Conservation (phyloP, 2,329 filamentous ascomycete species). For the Coleophoma eucalyptorum region DNA sequence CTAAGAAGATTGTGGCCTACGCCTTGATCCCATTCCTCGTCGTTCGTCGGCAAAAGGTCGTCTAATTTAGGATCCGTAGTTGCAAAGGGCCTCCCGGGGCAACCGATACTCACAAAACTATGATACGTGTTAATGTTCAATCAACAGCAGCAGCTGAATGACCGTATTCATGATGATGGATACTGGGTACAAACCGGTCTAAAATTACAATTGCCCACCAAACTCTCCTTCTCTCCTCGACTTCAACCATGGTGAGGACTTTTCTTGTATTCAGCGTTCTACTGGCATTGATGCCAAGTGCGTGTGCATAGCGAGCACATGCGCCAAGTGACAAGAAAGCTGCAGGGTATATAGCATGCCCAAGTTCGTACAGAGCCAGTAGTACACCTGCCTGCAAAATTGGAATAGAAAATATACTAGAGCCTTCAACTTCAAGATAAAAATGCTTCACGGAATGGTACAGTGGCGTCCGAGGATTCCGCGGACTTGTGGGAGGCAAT, state of each 20-base stretch:
- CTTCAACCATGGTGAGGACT: conserved; percentile 1
- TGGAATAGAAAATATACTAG: neutral
- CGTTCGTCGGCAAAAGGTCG: neutral
- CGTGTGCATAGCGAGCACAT: conserved; percentile 4
- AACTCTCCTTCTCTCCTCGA: neutral
- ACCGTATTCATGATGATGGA: neutral
- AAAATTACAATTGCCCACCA: conserved; percentile 2
- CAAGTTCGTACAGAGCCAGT: conserved; percentile 2
- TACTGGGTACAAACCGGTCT: neutral
- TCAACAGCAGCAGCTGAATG: neutral
- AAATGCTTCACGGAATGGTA: conserved; percentile 10
- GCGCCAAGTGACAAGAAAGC: neutral
- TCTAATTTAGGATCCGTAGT: conserved; percentile 2
- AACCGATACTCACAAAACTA: conserved; percentile 3
- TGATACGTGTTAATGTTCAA: conserved; percentile 1
- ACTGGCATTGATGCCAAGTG: conserved; percentile 5
- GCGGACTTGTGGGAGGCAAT: neutral
- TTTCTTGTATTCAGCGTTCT: neutral
- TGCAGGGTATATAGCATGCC: conserved; percentile 1
- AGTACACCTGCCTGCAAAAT: conserved; percentile 9
- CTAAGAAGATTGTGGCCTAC: neutral
- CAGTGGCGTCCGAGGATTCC: conserved; percentile 4
- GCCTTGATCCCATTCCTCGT: conserved; percentile 5
- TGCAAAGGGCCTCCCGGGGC: neutral
- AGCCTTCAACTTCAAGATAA: conserved; percentile 7